Evolutionary conservation across 495 filamentous ascomycete species (phyloP).

Genomic region (Penicillium taxi): DNA sequence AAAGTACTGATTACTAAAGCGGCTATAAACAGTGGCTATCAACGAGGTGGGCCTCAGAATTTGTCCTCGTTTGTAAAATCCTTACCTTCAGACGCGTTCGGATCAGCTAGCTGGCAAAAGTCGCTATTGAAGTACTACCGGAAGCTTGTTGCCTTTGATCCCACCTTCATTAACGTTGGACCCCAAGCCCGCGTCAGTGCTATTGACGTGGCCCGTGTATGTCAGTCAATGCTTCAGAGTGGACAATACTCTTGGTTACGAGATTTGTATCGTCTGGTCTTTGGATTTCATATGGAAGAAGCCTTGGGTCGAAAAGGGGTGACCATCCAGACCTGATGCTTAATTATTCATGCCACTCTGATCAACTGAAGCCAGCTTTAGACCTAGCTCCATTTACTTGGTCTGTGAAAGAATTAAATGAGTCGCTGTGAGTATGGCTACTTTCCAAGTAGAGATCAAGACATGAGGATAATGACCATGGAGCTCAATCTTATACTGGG

Average conservation of each 20-base stretch:
- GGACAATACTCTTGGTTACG: conserved; percentile 65
- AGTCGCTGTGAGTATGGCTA: too few species aligned
- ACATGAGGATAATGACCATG: too few species aligned
- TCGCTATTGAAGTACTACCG: conserved; percentile 69
- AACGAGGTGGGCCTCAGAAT: conserved; percentile 32
- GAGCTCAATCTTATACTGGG: too few species aligned
- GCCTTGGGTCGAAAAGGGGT: conserved; percentile 48
- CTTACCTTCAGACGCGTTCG: conserved; percentile 71
- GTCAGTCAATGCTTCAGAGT: conserved; percentile 60
- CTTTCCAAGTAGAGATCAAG: too few species aligned
- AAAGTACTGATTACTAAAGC: conserved; percentile 73
- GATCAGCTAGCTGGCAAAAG: conserved; percentile 58
- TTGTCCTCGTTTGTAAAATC: conserved; percentile 66
- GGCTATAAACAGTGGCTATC: conserved; percentile 70
- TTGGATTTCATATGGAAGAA: conserved; percentile 74
- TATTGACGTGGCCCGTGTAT: conserved; percentile 64
- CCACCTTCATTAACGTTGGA: conserved; percentile 50
- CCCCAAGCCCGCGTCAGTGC: conserved; percentile 54
- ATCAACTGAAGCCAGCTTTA: too few species aligned
- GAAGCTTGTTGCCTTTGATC: conserved; percentile 62
- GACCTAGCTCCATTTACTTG: too few species aligned
- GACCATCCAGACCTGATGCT: conserved; percentile 41
- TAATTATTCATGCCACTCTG: too few species aligned
- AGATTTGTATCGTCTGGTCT: conserved; percentile 76
- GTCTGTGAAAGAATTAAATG: too few species aligned